A percentile compares a stretch with the other conserved stretches of the same genome.
phyloP scores from a whole-genome alignment of 164 flowering plant species.

The Buxus sempervirens region DNA sequence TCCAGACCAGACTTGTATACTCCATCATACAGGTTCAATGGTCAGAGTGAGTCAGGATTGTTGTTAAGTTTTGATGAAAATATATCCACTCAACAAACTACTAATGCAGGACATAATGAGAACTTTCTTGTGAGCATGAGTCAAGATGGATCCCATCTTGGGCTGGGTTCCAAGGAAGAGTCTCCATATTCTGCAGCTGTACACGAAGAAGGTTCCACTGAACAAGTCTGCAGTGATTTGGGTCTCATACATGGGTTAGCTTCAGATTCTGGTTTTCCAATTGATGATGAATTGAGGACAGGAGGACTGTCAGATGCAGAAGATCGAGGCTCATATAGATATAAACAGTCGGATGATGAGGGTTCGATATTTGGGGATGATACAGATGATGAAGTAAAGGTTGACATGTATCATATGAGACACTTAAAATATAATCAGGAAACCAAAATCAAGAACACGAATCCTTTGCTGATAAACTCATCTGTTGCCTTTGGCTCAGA shows the following conservation, averaged over 20 bases:
- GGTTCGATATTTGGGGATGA: conserved; percentile 58
- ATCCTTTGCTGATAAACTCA: conserved; percentile 59
- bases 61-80: conserved; percentile 8
- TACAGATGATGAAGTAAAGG: conserved; percentile 44
- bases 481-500: conserved; percentile 71
- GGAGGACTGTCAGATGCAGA: conserved; percentile 24
- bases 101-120: conserved; percentile 5
- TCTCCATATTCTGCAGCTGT: not conserved
- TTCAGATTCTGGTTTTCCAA: conserved; percentile 13
- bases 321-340: conserved; percentile 36
- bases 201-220: not conserved
- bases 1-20: not conserved
- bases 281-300: conserved; percentile 16
- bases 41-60: conserved; percentile 1
- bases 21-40: conserved; percentile 5
- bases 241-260: conserved; percentile 5
- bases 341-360: conserved; percentile 62
- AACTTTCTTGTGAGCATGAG: not conserved
- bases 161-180: conserved; percentile 3
- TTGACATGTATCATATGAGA: conserved; percentile 16
- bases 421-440: conserved; percentile 15
- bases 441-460: conserved; percentile 25
- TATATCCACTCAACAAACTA: not conserved
- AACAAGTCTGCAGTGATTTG: not conserved
- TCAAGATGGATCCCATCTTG: not conserved